Evolutionary conservation across 306 rosid genomes (phyloP).

Genomic region (Clitoria ternatea): DNA sequence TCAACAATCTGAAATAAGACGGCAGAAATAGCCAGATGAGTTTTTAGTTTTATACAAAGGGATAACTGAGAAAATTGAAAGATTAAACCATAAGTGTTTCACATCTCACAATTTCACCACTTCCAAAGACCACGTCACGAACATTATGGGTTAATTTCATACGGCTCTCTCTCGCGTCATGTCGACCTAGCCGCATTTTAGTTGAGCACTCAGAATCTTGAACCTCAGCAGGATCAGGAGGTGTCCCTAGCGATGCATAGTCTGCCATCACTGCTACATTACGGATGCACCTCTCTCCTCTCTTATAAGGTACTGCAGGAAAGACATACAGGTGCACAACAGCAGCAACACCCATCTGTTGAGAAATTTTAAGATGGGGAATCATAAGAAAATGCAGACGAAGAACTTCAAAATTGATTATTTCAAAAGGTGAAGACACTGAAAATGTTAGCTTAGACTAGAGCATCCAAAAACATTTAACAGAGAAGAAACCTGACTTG

Average conservation of each 20-base stretch:
- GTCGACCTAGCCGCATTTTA: slow-evolving; percentile 49
- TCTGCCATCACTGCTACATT: slow-evolving; percentile 89
- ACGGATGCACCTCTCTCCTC: slow-evolving; percentile 97
- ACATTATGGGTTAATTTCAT: slow-evolving; percentile 82
- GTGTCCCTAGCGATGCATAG: slow-evolving; percentile 81
- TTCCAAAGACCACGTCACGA: slow-evolving; percentile 89
- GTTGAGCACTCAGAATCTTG: slow-evolving; percentile 76
- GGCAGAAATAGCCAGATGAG: slow-evolving; percentile 23
- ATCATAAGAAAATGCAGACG: slow-evolving; percentile 10
- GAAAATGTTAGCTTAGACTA: background rate
- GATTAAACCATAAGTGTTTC: slow-evolving; percentile 12
- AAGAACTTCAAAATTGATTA: slow-evolving; percentile 4
- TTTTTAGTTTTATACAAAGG: background rate
- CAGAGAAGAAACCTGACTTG: background rate
- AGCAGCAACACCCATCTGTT: slow-evolving; percentile 98
- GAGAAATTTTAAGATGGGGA: slow-evolving; percentile 28
- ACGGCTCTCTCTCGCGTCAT: slow-evolving; percentile 60
- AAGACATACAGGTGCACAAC: slow-evolving; percentile 90
- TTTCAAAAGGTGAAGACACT: background rate
- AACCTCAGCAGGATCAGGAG: slow-evolving; percentile 95
- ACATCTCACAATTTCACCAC: slow-evolving; percentile 88
- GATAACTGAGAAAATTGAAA: background rate
- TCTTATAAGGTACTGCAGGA: slow-evolving; percentile 92
- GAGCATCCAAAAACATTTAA: background rate
- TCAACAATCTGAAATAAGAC: slow-evolving; percentile 73